Base-by-base conservation (phyloP, 2,329 filamentous ascomycete genomes). In the Thelonectria discophora region DNA sequence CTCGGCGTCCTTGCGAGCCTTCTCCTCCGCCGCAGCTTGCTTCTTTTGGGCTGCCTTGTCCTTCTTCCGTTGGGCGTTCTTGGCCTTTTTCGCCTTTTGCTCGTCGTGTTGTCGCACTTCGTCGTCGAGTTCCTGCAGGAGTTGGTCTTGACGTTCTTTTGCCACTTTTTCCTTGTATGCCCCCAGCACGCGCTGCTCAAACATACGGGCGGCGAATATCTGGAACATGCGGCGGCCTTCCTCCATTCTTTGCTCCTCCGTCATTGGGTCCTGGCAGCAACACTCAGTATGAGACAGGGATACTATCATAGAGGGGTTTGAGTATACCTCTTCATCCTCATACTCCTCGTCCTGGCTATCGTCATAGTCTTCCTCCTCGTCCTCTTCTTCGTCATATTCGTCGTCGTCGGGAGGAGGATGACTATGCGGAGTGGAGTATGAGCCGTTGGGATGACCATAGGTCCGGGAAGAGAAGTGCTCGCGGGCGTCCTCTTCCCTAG, bases 131-230 rank as follows among this genome's bases (percentile, higher is more conserved):
- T 99, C 95, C 75, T 97, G 91, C 24, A 99, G 84, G 20, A 99
- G 88, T 75, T 93, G 93, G 73, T 91, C 85, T 74, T 97, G 94
- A 27, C 95, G 91, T 79, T 99, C 94, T 70, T 90, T 89, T 17
- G 95, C 93, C 3, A 99, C 94, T 76, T 97, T 97, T 80, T 98
- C 94, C 76, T 93, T 91, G 79, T 99, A 99, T n/a, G 95, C 95
- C 43, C 92, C 94, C 61, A 99, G 84, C 20, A 99, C 95, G 65
- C 95, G 87, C 77, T 99, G 95, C 80, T 99, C 95, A 77, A 99
- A 99, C 95, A 99, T 99, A 65, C 95, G 89, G 60, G 95, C 95
- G 63, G 95, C 95, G 78, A 99, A 99, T 76, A 99, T 98, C 77
- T 99, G 95, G 76, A 99, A 99, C 95, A 99, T 99, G 69, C 94